A percentile compares a stretch with the other conserved stretches of the same genome.
Evolutionary conservation across 306 rosid genomes (phyloP).

Genomic region (Rosa multiflora): DNA sequence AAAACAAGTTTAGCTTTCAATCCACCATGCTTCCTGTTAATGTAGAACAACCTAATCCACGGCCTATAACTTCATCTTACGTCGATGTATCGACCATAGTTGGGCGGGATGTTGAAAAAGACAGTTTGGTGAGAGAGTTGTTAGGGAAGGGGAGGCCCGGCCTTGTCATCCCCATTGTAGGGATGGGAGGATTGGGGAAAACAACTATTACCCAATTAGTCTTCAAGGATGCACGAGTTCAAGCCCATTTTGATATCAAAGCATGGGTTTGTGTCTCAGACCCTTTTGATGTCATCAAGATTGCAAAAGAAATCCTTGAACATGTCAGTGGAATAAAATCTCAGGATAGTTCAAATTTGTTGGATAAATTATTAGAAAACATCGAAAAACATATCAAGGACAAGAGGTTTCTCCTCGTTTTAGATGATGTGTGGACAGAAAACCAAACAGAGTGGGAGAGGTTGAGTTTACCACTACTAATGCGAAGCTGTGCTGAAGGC

Average conservation of each 20-base stretch:
- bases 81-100: not conserved
- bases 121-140: not conserved
- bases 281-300: not conserved
- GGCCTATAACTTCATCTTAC: not conserved
- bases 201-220: no score
- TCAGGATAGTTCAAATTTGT: no score
- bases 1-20: no score
- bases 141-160: not conserved
- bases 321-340: no score
- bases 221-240: no score
- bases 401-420: slow-evolving; percentile 11
- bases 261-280: slow-evolving; percentile 25
- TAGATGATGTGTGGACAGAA: slow-evolving; percentile 18
- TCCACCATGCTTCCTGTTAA: no score
- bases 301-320: not conserved
- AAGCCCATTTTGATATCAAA: no score
- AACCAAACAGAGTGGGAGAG: not conserved
- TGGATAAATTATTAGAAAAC: no score
- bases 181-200: no score
- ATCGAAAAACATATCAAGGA: no score
- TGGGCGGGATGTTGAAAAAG: slow-evolving; percentile 18
- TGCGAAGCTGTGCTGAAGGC: not conserved
- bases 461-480: not conserved
- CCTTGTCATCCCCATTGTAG: no score
- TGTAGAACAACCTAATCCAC: no score